Percentiles rank a stretch among this genome's conserved stretches.
These are phyloP conservation scores for Symbiodinium natans DNA, from an alignment of 73 alveolate genomes.

Conservation along the genomic window DNA sequence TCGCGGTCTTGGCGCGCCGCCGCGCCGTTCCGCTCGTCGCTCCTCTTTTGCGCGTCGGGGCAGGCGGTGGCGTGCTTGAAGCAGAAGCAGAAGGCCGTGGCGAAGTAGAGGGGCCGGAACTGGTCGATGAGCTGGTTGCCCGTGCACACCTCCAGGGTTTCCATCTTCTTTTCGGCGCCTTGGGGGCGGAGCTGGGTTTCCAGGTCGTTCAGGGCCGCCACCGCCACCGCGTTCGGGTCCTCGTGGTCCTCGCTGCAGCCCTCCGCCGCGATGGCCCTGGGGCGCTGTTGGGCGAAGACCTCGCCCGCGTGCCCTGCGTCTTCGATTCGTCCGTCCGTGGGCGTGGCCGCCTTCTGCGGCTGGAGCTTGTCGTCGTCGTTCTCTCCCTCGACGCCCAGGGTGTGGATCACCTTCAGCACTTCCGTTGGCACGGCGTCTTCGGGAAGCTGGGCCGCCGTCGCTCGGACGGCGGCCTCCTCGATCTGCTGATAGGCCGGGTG, in stretches of 20 bases:
- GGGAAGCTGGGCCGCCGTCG: not conserved
- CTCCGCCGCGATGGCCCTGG: slow-evolving; percentile 27
- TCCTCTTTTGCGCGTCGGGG: not conserved
- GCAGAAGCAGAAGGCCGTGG: slow-evolving; percentile 39
- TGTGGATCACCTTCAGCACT: not conserved
- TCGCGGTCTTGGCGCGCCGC: not conserved
- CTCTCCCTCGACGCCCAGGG: not conserved
- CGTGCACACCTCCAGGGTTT: not conserved
- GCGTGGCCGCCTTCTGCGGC: slow-evolving; percentile 66
- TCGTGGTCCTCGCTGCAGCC: not conserved
- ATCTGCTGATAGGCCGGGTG: not conserved
- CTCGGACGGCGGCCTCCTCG: not conserved
- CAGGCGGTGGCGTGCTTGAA: slow-evolving; percentile 4
- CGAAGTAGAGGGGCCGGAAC: slow-evolving; percentile 20
- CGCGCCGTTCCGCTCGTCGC: not conserved
- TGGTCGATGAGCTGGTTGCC: slow-evolving; percentile 24
- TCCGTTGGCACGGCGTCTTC: slow-evolving; percentile 51
- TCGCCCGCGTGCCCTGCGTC: not conserved
- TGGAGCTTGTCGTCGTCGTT: slow-evolving; percentile 11
- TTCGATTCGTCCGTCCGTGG: not conserved
- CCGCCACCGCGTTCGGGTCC: not conserved
- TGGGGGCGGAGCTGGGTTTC: too few species aligned
- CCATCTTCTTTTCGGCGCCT: not conserved
- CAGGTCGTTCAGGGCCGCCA: not conserved
- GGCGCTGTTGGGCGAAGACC: slow-evolving; percentile 18